Evolutionary conservation across 1,284 basidiomycete species (phyloP), one percentile per base, ranked within the genome.

Genomic region (Cryptococcus hybrid): DNA sequence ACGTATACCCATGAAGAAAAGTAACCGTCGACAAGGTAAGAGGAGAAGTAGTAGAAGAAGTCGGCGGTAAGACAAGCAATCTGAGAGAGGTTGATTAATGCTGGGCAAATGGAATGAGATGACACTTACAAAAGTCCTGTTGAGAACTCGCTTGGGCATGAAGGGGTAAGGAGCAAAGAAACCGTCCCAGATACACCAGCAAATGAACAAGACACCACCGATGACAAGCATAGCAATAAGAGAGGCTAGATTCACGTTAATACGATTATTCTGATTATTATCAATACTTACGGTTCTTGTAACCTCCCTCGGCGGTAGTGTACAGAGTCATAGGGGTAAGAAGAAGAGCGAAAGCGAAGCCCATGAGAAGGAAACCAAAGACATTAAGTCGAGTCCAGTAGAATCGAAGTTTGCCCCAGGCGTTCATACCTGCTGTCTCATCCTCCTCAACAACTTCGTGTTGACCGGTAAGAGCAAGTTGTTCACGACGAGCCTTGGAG

Each of bases 171-270:
- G 58, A 12, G 79, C 72, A 37, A 67, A 71, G 51, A 61, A 67
- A 57, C 66, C 59, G 56, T 81, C 80, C 71, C 73, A 80, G 37
- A 75, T 51, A 24, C 67, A 47, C 54, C 75, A 80, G 12, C 65
- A 57, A 57, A 73, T 68, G 61, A 80, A 72, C 39, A 76, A 59
- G 18, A 77, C 52, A 3, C 69, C 74, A 35, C 79, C 80, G 34
- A 77, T 66, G 42, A 69, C 67, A 50, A 78, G 67, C 72, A 80
- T 74, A 54, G 79, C 77, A 57, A 81, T 80, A 53, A 81, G 68
- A 1, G 73, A 76, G n/a, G 71, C 70, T 70, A 47, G 30, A 30
- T 30, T 30, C 30, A 30, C 30, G 35, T 30, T 4, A 30, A 7
- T 30, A 18, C 13, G 12, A 39, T 6, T 30, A 30, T 30, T 30